Percentiles rank a stretch among this genome's conserved stretches.
phyloP scores from a whole-genome alignment of 1,284 basidiomycete species.

The Malassezia furfur region DNA sequence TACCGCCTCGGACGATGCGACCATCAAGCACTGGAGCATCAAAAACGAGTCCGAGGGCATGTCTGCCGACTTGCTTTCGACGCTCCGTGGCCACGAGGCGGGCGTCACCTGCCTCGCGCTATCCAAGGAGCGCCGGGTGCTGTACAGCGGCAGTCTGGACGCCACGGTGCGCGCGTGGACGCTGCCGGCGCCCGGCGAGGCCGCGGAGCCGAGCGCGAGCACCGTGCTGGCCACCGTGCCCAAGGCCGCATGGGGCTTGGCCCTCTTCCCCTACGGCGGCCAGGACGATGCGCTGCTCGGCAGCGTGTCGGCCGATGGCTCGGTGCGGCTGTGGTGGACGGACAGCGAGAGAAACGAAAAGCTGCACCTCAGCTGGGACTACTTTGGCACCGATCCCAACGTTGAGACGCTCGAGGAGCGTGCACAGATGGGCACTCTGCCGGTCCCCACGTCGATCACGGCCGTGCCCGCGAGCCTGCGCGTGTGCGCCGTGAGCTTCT shows the following conservation, averaged over 20 bases:
- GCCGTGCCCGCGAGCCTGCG: constrained; percentile 54
- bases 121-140: constrained; percentile 62
- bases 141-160: constrained; percentile 88
- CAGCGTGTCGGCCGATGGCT: constrained; percentile 79
- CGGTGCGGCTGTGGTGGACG: constrained; percentile 72
- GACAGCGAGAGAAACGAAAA: background rate
- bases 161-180: constrained; percentile 86
- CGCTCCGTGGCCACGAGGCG: constrained; percentile 82
- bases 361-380: constrained; percentile 62
- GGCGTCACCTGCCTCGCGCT: constrained; percentile 80
- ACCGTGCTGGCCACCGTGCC: constrained; percentile 72
- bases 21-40: constrained; percentile 76
- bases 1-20: constrained; percentile 86
- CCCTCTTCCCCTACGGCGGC: constrained; percentile 49
- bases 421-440: constrained; percentile 48
- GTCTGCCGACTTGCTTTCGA: constrained; percentile 54
- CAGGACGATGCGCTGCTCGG: constrained; percentile 57
- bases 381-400: constrained; percentile 52
- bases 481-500: constrained; percentile 64
- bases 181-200: constrained; percentile 48
- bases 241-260: constrained; percentile 89
- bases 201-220: background rate
- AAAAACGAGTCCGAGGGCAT: constrained; percentile 28
- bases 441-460: constrained; percentile 72
- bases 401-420: constrained; percentile 35